Evolutionary conservation across 345 rosid genomes (phyloP).

Genomic region (Acer campestre): DNA sequence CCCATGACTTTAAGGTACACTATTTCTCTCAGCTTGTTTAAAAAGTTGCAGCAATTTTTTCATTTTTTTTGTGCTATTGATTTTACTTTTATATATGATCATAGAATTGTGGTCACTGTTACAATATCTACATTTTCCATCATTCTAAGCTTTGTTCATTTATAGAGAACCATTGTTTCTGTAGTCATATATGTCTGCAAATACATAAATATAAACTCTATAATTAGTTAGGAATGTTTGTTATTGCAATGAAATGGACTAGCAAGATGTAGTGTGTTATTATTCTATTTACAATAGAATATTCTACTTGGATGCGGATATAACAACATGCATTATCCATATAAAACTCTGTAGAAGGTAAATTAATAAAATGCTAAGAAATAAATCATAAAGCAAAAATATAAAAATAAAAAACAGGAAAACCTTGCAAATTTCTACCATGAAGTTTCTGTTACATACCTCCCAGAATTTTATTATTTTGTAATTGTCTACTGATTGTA

Average conservation of each 20-base stretch:
- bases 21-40: slow-evolving; percentile 2
- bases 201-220: background rate
- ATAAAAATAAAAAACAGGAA: background rate
- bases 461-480: background rate
- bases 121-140: background rate
- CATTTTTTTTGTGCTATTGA: background rate
- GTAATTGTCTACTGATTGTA: slow-evolving; percentile 2
- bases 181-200: background rate
- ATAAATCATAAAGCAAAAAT: background rate
- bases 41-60: background rate
- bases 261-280: background rate
- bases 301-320: background rate
- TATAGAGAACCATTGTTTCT: background rate
- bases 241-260: background rate
- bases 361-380: background rate
- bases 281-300: background rate
- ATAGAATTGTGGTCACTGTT: background rate
- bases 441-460: too few relatives aligned
- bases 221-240: background rate
- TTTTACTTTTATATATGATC: background rate
- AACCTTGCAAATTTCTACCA: background rate
- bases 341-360: background rate
- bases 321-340: too few relatives aligned
- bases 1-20: slow-evolving; percentile 87
- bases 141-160: background rate